Evolutionary conservation across 129 eudicot species (phyloP).

Genomic region (Logfia minima): DNA sequence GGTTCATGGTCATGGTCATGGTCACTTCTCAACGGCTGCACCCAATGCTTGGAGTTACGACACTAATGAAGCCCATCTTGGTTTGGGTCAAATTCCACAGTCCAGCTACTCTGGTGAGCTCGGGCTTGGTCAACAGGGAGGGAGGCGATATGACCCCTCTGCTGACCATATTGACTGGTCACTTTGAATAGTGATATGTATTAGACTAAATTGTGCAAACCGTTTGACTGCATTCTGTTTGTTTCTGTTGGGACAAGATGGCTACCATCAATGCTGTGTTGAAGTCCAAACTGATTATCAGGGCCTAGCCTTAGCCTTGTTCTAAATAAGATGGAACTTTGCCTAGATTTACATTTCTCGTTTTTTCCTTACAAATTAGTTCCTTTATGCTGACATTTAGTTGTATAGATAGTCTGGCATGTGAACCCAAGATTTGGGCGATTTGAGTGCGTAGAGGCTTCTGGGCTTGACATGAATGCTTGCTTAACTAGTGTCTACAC

Average conservation of each 20-base stretch:
- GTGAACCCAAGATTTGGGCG: not conserved
- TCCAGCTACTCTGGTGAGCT: conserved; percentile 48
- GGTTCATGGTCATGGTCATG: conserved; percentile 39
- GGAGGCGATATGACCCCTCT: conserved; percentile 64
- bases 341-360: not conserved
- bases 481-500: too few relatives aligned
- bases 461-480: not conserved
- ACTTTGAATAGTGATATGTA: conserved; percentile 34
- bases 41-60: conserved; percentile 57
- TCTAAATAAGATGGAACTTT: conserved; percentile 31
- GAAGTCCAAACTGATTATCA: conserved; percentile 26
- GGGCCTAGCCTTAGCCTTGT: conserved; percentile 29
- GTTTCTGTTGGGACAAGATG: conserved; percentile 14
- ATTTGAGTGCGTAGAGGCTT: not conserved
- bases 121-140: conserved; percentile 57
- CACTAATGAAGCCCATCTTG: conserved; percentile 56
- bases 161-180: conserved; percentile 69
- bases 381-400: not conserved
- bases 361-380: not conserved
- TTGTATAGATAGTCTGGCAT: not conserved
- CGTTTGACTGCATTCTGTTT: conserved; percentile 13
- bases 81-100: conserved; percentile 62
- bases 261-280: conserved; percentile 14
- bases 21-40: conserved; percentile 38
- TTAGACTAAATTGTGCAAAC: not conserved